Conservation (phyloP, 2,329 filamentous ascomycete species). For the Exophiala sp. region DNA sequence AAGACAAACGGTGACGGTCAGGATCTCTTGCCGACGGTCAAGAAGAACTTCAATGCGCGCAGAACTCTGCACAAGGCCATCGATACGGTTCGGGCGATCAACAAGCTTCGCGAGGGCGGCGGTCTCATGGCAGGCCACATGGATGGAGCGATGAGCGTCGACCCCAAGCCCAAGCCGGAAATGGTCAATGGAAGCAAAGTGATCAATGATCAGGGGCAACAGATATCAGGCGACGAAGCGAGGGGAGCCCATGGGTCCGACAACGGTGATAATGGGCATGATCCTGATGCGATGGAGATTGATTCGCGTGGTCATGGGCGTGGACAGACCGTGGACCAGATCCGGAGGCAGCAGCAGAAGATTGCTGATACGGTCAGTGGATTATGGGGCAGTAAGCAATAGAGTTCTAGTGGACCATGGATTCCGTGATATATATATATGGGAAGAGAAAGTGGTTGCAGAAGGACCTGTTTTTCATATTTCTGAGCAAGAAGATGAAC, state of each 20-base stretch:
- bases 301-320: constrained; percentile 58
- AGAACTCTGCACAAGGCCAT: constrained; percentile 65
- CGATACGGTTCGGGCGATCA: constrained; percentile 65
- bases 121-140: constrained; percentile 54
- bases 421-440: background rate
- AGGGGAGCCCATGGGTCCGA: constrained; percentile 24
- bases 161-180: constrained; percentile 52
- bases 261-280: constrained; percentile 37
- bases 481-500: no score
- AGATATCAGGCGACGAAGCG: constrained; percentile 25
- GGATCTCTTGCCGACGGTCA: constrained; percentile 62
- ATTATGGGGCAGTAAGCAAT: constrained; percentile 45
- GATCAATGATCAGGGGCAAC: constrained; percentile 34
- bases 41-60: constrained; percentile 68
- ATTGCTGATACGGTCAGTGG: constrained; percentile 58
- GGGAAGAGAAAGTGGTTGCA: no score
- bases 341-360: constrained; percentile 56
- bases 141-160: constrained; percentile 57
- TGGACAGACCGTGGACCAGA: constrained; percentile 62
- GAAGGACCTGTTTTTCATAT: background rate
- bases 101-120: constrained; percentile 61
- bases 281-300: constrained; percentile 48
- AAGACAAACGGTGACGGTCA: constrained; percentile 37
- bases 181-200: constrained; percentile 44
- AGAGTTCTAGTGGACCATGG: background rate